These are phyloP conservation scores for Fusarium tupiense DNA, from an alignment of 2,329 filamentous ascomycete genomes.

Conservation along the genomic window DNA sequence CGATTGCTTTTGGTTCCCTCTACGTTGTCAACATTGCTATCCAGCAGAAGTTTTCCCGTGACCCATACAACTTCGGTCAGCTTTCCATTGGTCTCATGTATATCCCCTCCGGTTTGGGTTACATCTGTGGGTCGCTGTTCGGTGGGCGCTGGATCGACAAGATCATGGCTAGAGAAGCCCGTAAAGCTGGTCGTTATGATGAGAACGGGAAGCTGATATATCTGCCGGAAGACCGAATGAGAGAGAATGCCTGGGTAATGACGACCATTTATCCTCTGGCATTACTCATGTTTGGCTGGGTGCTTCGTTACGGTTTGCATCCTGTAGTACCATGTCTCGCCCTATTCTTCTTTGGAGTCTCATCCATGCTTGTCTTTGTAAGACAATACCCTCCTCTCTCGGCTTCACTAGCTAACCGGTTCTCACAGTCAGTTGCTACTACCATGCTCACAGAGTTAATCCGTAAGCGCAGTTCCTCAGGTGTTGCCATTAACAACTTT, in stretches of 20 bases:
- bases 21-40: slow-evolving; percentile 83
- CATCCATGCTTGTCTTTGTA: slow-evolving; percentile 83
- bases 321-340: slow-evolving; percentile 72
- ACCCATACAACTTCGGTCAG: slow-evolving; percentile 75
- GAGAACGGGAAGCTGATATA: slow-evolving; percentile 72
- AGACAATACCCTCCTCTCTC: slow-evolving; percentile 23
- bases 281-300: slow-evolving; percentile 83
- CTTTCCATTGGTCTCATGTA: slow-evolving; percentile 80
- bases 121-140: slow-evolving; percentile 72
- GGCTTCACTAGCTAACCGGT: slow-evolving; percentile 7
- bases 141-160: slow-evolving; percentile 82
- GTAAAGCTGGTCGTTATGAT: slow-evolving; percentile 75
- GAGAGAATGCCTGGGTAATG: slow-evolving; percentile 83
- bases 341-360: slow-evolving; percentile 79
- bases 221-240: slow-evolving; percentile 82
- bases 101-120: slow-evolving; percentile 79
- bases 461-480: slow-evolving; percentile 74
- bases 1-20: slow-evolving; percentile 78
- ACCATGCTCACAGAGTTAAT: slow-evolving; percentile 91
- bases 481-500: slow-evolving; percentile 85
- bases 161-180: slow-evolving; percentile 82
- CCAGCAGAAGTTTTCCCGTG: slow-evolving; percentile 71
- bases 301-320: slow-evolving; percentile 69
- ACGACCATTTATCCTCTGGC: slow-evolving; percentile 75
- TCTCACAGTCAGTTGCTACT: slow-evolving; percentile 65